phyloP scores from a whole-genome alignment of 495 filamentous ascomycete species.

The Neurospora cerealis region DNA sequence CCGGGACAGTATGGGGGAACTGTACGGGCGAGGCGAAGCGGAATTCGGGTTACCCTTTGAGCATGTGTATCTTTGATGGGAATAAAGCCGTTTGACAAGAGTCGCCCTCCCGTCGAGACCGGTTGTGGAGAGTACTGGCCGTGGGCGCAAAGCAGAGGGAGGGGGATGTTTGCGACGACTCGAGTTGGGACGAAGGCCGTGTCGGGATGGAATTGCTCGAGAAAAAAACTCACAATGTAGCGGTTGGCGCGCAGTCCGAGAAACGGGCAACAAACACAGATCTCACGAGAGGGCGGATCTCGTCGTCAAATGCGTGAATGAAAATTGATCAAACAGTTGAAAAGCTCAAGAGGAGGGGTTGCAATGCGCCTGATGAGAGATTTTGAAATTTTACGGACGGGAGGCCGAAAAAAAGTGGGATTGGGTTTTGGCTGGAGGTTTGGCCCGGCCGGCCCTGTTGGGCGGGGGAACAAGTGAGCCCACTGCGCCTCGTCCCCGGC shows the following conservation, averaged over 20 bases:
- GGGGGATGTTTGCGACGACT: not conserved
- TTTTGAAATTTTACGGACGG: not conserved
- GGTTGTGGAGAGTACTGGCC: not conserved
- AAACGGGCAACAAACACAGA: not conserved
- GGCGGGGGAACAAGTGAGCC: not conserved
- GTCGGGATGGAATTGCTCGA: not conserved
- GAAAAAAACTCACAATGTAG: not conserved
- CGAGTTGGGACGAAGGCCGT: not conserved
- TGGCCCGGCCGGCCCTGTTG: not conserved
- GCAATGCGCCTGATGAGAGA: not conserved
- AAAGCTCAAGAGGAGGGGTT: not conserved
- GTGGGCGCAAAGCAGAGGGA: not conserved
- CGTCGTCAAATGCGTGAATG: not conserved
- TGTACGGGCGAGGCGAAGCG: not conserved
- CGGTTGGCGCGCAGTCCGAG: not conserved
- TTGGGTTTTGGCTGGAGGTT: not conserved
- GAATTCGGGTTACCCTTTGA: not conserved
- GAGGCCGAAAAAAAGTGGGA: not conserved
- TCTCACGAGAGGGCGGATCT: not conserved
- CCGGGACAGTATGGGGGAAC: constrained; percentile 1
- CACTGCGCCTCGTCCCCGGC: not conserved
- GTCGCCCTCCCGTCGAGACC: not conserved
- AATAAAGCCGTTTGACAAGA: not conserved
- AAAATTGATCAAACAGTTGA: not conserved
- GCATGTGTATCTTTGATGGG: not conserved